Conservation (phyloP, 495 filamentous ascomycete genomes). For the Acidiella bohemica region DNA sequence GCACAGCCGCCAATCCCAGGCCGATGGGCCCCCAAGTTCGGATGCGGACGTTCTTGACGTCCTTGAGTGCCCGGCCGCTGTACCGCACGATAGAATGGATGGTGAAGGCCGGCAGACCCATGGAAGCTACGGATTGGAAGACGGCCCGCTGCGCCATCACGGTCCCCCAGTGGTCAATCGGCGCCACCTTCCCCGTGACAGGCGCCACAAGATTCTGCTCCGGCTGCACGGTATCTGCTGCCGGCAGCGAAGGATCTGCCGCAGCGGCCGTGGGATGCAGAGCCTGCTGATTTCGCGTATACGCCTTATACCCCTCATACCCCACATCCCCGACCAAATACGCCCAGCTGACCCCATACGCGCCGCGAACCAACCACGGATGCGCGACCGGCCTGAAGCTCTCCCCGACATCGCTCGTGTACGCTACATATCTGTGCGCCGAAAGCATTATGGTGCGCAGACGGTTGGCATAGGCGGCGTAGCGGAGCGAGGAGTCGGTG, state of each 20-base stretch:
- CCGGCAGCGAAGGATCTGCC: not conserved
- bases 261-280: conserved; percentile 33
- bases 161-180: conserved; percentile 78
- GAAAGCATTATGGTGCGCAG: conserved; percentile 71
- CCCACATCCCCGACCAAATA: conserved; percentile 84
- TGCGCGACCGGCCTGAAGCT: conserved; percentile 90
- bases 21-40: conserved; percentile 85
- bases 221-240: not conserved
- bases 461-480: conserved; percentile 62
- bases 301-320: conserved; percentile 93
- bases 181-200: conserved; percentile 41
- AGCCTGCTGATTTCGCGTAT: conserved; percentile 58
- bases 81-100: conserved; percentile 88
- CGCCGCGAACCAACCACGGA: conserved; percentile 61
- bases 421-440: conserved; percentile 92
- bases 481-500: conserved; percentile 73
- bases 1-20: conserved; percentile 75
- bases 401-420: conserved; percentile 94
- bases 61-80: conserved; percentile 66
- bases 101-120: conserved; percentile 90
- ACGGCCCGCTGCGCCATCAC: conserved; percentile 83
- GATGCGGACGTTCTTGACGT: conserved; percentile 56
- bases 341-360: conserved; percentile 85
- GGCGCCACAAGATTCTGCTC: no score
- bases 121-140: conserved; percentile 81